Evolutionary conservation across 306 rosid genomes (phyloP).

Genomic region (Prunus davidiana): DNA sequence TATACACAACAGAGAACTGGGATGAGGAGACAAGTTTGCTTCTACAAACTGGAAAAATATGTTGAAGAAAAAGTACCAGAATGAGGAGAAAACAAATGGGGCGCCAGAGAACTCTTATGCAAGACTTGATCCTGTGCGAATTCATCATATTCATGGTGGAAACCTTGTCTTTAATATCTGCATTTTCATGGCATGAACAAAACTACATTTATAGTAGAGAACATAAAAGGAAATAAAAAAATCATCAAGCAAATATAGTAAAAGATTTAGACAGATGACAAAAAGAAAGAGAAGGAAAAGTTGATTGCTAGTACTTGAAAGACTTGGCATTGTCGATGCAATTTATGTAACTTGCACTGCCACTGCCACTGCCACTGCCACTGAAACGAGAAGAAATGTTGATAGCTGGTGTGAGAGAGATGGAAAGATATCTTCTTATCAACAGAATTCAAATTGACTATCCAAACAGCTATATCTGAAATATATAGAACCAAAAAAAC

Average conservation of each 20-base stretch:
- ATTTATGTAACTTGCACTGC: too few species aligned
- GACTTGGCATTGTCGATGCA: too few species aligned
- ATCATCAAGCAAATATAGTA: not conserved
- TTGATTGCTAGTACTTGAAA: too few species aligned
- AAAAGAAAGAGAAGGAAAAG: too few species aligned
- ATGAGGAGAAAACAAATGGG: constrained; percentile 3
- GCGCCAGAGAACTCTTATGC: constrained; percentile 15
- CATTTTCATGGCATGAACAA: constrained; percentile 1
- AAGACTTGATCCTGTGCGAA: not conserved
- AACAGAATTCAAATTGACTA: too few species aligned
- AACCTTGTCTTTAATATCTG: constrained; percentile 4
- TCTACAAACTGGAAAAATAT: not conserved
- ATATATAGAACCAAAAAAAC: too few species aligned
- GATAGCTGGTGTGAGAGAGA: not conserved
- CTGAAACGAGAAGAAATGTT: not conserved
- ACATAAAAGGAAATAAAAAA: not conserved
- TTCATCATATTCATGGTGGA: constrained; percentile 3
- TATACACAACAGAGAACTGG: too few species aligned
- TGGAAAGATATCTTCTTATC: not conserved
- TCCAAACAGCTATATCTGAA: too few species aligned
- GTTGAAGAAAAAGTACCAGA: constrained; percentile 1
- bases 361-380: too few species aligned
- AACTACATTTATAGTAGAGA: not conserved
- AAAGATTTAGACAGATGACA: too few species aligned
- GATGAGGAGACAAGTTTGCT: not conserved